Conservation (phyloP, 495 filamentous ascomycete genomes). For the Xylaria flabelliformis region DNA sequence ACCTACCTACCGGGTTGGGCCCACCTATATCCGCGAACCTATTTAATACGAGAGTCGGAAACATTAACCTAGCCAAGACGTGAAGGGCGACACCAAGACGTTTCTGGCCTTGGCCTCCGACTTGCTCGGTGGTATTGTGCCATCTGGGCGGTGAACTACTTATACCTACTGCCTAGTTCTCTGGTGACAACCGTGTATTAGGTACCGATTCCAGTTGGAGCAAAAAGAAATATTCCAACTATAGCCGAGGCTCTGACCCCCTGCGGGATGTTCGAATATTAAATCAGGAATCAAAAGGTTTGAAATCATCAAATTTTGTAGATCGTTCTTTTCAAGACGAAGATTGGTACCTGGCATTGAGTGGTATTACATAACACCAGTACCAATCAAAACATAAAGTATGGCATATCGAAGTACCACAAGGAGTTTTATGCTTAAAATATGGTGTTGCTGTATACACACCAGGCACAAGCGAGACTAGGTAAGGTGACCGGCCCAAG, state of each 20-base stretch:
- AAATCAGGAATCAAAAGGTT: background rate
- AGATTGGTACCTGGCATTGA: background rate
- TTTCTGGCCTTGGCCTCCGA: conserved; percentile 3
- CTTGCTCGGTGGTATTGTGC: background rate
- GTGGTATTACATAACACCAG: background rate
- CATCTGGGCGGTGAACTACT: background rate
- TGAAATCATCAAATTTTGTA: background rate
- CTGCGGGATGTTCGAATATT: background rate
- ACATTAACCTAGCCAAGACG: background rate
- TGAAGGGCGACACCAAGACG: background rate
- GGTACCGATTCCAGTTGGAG: background rate
- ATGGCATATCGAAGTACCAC: background rate
- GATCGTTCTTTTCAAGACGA: background rate
- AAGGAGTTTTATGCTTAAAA: conserved; percentile 17
- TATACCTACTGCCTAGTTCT: background rate
- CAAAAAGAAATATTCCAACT: background rate
- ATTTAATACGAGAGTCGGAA: conserved; percentile 13
- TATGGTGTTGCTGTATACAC: conserved; percentile 1
- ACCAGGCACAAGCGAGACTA: background rate
- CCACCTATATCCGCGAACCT: conserved; percentile 4
- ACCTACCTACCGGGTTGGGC: background rate
- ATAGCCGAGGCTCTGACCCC: background rate
- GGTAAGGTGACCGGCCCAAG: background rate
- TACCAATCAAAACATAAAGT: conserved; percentile 11
- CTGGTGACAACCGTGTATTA: background rate